phyloP scores from a whole-genome alignment of 2,329 filamentous ascomycete species.

The Aspergillus melleus region DNA sequence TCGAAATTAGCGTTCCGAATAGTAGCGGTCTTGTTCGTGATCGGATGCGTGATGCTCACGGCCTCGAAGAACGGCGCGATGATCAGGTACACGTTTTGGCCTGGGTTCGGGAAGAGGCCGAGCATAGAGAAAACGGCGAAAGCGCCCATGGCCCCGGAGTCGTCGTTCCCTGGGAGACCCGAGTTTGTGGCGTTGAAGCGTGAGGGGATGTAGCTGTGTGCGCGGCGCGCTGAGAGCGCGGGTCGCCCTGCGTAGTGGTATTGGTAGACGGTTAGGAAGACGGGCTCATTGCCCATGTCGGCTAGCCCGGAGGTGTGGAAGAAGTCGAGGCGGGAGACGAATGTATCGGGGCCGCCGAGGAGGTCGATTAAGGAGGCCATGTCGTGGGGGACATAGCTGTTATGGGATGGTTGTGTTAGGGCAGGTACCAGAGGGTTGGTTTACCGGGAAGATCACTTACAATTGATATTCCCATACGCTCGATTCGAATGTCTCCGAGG shows the following conservation, averaged over 20 bases:
- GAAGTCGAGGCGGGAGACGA: constrained; percentile 61
- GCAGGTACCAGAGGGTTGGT: constrained; percentile 20
- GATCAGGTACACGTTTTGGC: constrained; percentile 68
- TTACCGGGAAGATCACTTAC: constrained; percentile 46
- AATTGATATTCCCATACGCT: constrained; percentile 41
- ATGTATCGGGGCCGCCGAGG: constrained; percentile 59
- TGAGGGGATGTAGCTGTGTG: constrained; percentile 63
- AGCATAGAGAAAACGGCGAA: constrained; percentile 68
- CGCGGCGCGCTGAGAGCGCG: constrained; percentile 49
- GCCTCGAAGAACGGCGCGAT: constrained; percentile 65
- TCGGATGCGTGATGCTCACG: constrained; percentile 57
- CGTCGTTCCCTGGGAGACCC: constrained; percentile 68
- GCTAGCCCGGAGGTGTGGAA: constrained; percentile 64
- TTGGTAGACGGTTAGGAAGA: constrained; percentile 65
- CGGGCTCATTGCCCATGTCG: constrained; percentile 66
- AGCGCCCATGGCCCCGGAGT: constrained; percentile 68
- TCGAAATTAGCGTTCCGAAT: constrained; percentile 63
- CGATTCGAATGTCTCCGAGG: constrained; percentile 34
- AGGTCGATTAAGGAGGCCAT: constrained; percentile 56
- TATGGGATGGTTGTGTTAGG: constrained; percentile 24
- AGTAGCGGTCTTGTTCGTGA: constrained; percentile 60
- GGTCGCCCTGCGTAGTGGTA: constrained; percentile 70
- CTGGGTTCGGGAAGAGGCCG: constrained; percentile 67
- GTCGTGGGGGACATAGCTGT: constrained; percentile 52
- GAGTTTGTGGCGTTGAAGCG: constrained; percentile 58